Percentiles rank a stretch among this genome's conserved stretches.
Evolutionary conservation across 805 yeast genomes (phyloP).

Genomic region (Hanseniaspora meyeri): DNA sequence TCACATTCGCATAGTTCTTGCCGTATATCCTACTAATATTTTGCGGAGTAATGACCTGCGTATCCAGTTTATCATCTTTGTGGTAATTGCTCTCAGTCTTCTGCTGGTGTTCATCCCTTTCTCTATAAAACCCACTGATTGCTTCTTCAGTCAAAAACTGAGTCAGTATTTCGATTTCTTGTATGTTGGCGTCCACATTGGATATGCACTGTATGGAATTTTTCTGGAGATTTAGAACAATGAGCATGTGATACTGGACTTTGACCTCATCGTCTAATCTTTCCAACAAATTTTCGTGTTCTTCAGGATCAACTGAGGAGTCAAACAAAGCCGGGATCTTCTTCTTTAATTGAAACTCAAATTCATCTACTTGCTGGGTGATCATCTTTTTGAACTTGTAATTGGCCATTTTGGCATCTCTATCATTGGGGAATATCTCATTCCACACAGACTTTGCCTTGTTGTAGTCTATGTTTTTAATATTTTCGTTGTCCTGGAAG

Average conservation of each 20-base stretch:
- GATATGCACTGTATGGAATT: constrained; percentile 18
- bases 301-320: constrained; percentile 19
- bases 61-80: constrained; percentile 35
- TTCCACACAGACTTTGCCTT: constrained; percentile 18
- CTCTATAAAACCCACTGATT: constrained; percentile 17
- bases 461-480: neutral
- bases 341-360: constrained; percentile 33
- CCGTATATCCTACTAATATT: constrained; percentile 33
- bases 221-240: constrained; percentile 1
- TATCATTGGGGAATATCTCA: constrained; percentile 19
- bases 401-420: constrained; percentile 63
- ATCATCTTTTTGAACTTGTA: constrained; percentile 43
- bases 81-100: constrained; percentile 14
- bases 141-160: constrained; percentile 31
- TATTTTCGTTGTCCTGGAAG: neutral
- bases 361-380: constrained; percentile 20
- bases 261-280: constrained; percentile 49
- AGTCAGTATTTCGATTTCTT: constrained; percentile 56
- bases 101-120: constrained; percentile 11
- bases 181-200: constrained; percentile 43
- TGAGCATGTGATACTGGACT: constrained; percentile 37
- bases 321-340: constrained; percentile 21
- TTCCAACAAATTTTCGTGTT: constrained; percentile 16
- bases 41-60: constrained; percentile 27
- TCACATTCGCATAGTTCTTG: constrained; percentile 26